phyloP scores from a whole-genome alignment of 768 basidiomycete genomes.

The Thelephora aurantiotincta region DNA sequence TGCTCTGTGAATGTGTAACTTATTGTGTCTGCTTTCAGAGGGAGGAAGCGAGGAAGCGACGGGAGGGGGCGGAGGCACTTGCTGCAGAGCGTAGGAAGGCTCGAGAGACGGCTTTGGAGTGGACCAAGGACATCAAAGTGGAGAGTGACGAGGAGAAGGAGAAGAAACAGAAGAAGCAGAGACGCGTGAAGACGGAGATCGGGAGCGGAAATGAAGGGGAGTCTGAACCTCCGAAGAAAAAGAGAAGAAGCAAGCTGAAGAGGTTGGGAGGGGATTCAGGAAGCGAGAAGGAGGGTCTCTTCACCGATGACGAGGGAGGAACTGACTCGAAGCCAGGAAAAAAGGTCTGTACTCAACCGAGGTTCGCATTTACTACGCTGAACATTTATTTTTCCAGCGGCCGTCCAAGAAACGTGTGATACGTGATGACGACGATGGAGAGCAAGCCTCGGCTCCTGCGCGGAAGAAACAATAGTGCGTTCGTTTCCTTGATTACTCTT shows the following conservation, averaged over 20 bases:
- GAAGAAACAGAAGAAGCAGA: slow-evolving; percentile 29
- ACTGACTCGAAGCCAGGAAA: slow-evolving; percentile 42
- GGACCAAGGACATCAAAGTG: slow-evolving; percentile 54
- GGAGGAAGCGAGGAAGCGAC: slow-evolving; percentile 32
- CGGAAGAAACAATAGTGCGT: slow-evolving; percentile 70
- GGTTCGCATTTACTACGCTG: background rate
- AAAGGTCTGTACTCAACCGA: slow-evolving; percentile 34
- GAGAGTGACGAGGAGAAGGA: slow-evolving; percentile 74
- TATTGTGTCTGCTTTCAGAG: slow-evolving; percentile 24
- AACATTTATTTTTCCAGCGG: slow-evolving; percentile 17
- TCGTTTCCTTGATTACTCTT: background rate
- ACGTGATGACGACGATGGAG: slow-evolving; percentile 69
- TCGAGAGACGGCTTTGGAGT: slow-evolving; percentile 67
- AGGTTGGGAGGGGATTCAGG: slow-evolving; percentile 37
- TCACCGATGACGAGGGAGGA: slow-evolving; percentile 57
- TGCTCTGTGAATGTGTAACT: background rate
- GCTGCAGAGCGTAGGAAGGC: slow-evolving; percentile 65
- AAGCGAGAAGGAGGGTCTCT: slow-evolving; percentile 50
- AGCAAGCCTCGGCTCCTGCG: slow-evolving; percentile 34
- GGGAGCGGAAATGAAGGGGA: slow-evolving; percentile 23
- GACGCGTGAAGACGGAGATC: slow-evolving; percentile 36
- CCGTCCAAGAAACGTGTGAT: slow-evolving; percentile 61
- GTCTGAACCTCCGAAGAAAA: slow-evolving; percentile 52
- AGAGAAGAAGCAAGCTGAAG: slow-evolving; percentile 53
- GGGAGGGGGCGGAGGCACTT: slow-evolving; percentile 53